Percentiles rank a stretch among this genome's conserved stretches.
phyloP scores from a whole-genome alignment of 2,329 filamentous ascomycete species.

The Annulohypoxylon truncatum region DNA sequence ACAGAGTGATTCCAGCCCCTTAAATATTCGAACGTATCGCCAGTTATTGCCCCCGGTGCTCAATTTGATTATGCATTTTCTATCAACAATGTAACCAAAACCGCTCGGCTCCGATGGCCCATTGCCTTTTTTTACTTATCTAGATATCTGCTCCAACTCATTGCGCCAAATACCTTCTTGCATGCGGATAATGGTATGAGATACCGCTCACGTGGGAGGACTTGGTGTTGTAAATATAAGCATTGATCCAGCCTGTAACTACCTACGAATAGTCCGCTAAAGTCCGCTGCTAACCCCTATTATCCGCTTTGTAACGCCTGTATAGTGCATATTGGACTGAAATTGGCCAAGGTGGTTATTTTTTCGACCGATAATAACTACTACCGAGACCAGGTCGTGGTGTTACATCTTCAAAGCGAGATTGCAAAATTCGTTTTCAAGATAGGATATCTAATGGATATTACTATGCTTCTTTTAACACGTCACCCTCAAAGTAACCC shows the following conservation, averaged over 20 bases:
- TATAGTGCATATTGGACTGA: neutral
- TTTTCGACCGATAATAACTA: too few species aligned
- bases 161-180: neutral
- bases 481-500: too few species aligned
- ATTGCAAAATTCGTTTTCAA: neutral
- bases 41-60: neutral
- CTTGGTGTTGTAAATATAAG: too few species aligned
- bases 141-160: neutral
- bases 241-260: neutral
- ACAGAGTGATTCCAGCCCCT: neutral
- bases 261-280: too few species aligned
- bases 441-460: too few species aligned
- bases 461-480: too few species aligned
- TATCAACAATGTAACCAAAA: neutral
- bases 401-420: too few species aligned
- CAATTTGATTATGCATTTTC: neutral
- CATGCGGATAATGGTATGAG: neutral
- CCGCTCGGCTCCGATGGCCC: neutral
- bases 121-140: neutral
- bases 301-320: neutral
- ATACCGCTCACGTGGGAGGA: constrained; percentile 19
- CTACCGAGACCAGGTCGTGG: too few species aligned
- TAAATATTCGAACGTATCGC: neutral
- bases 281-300: neutral
- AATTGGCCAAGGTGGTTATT: too few species aligned